Evolutionary conservation across 768 basidiomycete genomes (phyloP), one percentile per base, ranked within the genome.

Genomic region (Albatrellus ellisii): DNA sequence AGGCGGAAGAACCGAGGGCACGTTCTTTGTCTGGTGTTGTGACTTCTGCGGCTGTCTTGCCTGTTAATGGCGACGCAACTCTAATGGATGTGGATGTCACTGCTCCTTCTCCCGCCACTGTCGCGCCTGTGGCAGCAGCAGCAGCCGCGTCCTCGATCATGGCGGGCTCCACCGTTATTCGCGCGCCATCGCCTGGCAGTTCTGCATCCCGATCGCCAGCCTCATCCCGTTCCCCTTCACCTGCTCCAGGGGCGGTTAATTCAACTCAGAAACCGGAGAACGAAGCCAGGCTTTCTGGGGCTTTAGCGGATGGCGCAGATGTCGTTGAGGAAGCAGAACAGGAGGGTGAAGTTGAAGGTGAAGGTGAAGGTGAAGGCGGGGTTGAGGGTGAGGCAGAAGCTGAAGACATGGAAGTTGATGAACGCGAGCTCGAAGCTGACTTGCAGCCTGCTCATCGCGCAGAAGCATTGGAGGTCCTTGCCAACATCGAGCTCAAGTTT

Each of bases 401-500:
- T 4, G 52, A 57, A 5, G 54, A 42, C 4, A 59, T 62, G 21
- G 57, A 36, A 18, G 35, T 21, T 9, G 20, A 22, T 14, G 71
- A 75, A 35, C 53, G 62, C 43, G 72, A 73, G 44, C 56, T 68
- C 6, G 79, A 81, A 42, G 65, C 69, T 9, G 88, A 90, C 46
- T 61, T 86, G 41, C 83, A 86, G 46, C 82, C 81, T 34, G 81
- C 80, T 1, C 83, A 87, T 56, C 71, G 87, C 17, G 79, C 79
- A 3, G 90, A 94, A 53, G 90, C 90, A 0, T 70, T 98, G 44
- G 89, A 91, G 45, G 80, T 82, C 0, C 65, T 97, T 6, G 82
- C 92, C 3, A 72, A 68, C 34, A 92, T 99, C 51, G 94, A 99
- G 56, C 75, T 97, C 61, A 88, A 86, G 54, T 95, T 91, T 59